phyloP scores from a whole-genome alignment of 164 flowering plant genomes.

The Saururus chinensis region DNA sequence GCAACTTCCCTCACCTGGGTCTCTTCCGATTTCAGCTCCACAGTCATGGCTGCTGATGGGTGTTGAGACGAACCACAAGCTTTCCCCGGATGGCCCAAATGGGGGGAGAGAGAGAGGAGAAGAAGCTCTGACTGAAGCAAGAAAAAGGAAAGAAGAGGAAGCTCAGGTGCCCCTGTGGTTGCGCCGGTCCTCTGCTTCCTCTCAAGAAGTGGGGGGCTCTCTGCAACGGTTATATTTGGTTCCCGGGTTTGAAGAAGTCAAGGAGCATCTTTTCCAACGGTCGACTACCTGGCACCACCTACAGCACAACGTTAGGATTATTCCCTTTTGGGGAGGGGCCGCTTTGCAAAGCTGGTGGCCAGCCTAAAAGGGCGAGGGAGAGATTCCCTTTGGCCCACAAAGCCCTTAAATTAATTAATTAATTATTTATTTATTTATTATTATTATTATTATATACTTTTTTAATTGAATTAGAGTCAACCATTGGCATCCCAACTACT shows the following conservation, averaged over 20 bases:
- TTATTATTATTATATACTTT: too few species aligned
- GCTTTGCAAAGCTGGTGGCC: too few species aligned
- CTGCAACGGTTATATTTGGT: constrained; percentile 25
- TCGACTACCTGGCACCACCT: constrained; percentile 36
- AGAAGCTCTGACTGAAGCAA: not conserved
- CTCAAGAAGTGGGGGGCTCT: not conserved
- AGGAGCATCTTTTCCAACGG: constrained; percentile 25
- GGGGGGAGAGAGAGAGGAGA: too few species aligned
- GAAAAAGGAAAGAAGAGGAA: not conserved
- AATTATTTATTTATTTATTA: too few species aligned
- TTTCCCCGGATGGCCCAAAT: too few species aligned
- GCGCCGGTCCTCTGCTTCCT: not conserved
- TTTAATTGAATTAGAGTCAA: too few species aligned
- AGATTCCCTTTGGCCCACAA: not conserved
- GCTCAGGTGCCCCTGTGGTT: not conserved
- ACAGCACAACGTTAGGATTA: constrained; percentile 26
- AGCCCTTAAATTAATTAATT: too few species aligned
- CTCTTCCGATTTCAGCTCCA: constrained; percentile 7
- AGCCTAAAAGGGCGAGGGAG: constrained; percentile 6
- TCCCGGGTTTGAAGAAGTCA: constrained; percentile 8
- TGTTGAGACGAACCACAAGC: too few species aligned
- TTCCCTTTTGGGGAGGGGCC: constrained; percentile 12
- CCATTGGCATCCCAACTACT: too few species aligned
- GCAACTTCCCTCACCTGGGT: constrained; percentile 8
- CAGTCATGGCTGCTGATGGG: not conserved